Percentiles rank a stretch among this genome's conserved stretches.
phyloP scores from a whole-genome alignment of 805 yeast genomes.

The Pichia gijzeniarum region DNA sequence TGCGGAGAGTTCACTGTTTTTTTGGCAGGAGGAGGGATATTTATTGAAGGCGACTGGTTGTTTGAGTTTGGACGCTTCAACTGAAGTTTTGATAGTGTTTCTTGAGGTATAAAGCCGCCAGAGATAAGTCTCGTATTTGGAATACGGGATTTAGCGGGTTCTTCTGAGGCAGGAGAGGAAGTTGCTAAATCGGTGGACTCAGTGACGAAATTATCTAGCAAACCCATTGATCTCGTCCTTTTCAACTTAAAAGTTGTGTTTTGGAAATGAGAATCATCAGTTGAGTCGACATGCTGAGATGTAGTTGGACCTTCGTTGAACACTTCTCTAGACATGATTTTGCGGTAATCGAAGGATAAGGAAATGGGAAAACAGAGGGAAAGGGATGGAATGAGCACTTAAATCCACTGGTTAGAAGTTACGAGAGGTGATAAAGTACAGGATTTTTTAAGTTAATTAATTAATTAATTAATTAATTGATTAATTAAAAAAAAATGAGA shows the following conservation, averaged over 20 bases:
- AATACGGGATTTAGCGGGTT: background rate
- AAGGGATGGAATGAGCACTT: background rate
- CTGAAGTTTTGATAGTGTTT: constrained; percentile 3
- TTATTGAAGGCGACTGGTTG: background rate
- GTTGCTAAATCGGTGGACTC: constrained; percentile 6
- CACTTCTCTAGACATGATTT: constrained; percentile 27
- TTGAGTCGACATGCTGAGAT: constrained; percentile 63
- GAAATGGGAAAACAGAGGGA: background rate
- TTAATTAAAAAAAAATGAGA: too few species aligned
- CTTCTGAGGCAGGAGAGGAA: too few species aligned
- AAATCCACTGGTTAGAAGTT: too few species aligned
- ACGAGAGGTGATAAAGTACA: too few species aligned
- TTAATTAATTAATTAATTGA: too few species aligned
- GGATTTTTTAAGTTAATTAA: too few species aligned
- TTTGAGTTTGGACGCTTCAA: constrained; percentile 1
- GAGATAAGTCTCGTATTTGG: constrained; percentile 3
- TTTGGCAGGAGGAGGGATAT: background rate
- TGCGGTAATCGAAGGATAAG: background rate
- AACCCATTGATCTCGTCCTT: constrained; percentile 77
- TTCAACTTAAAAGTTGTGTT: constrained; percentile 68
- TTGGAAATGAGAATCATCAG: constrained; percentile 63
- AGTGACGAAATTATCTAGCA: constrained; percentile 55
- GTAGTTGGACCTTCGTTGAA: constrained; percentile 57
- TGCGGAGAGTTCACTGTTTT: constrained; percentile 18
- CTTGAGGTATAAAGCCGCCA: constrained; percentile 10